Base-by-base conservation (phyloP, 2,329 filamentous ascomycete genomes). In the Lecanicillium sp. region DNA sequence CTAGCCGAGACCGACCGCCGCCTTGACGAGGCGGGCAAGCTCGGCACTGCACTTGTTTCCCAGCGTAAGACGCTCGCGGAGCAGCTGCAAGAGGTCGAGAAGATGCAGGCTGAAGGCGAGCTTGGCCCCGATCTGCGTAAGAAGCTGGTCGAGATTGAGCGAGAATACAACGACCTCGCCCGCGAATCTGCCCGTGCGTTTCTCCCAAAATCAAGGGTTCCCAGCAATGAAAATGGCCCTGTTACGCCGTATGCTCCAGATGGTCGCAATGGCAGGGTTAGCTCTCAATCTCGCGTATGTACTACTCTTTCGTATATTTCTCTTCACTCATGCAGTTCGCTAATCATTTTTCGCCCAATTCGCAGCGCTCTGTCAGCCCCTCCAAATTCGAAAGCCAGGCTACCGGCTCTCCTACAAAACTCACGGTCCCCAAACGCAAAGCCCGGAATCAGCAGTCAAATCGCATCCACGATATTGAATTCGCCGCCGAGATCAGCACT, bases 401-500 rank as follows among this genome's bases (percentile, higher is more conserved):
- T 31, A 83, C 83, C 8, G 82, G 78, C 42, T 95, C 90, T 17
- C 90, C 90, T 3, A 88, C 85, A 31, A 98, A 96, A 64, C 71
- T 94, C 45, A 84, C 74, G 51, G 85, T 92, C 8, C 88, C 88
- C 1, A 90, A 85, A 49, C 78, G 90, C 49, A 92, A 89, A 58
- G 76, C 92, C 56, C 78, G 92, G 40, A 96, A 96, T 51, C 90
- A 95, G 56, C 85, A 86, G 3, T 77, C 83, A 9, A 92, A 81
- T 55, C 80, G 89, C 37, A 82, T 94, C 11, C 88, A 96, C 57
- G 92, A 98, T 54, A 94, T 98, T 55, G 88, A 95, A 51, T 94
- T 98, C 55, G 92, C 90, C n/a, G 89, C 92, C 36, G 90, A 98
- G 56, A 95, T 98, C 52, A 95, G 88, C 55, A 95, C 87, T 5